Evolutionary conservation across 768 basidiomycete genomes (phyloP), one percentile per base, ranked within the genome.

Genomic region (Exsudoporus frostii): DNA sequence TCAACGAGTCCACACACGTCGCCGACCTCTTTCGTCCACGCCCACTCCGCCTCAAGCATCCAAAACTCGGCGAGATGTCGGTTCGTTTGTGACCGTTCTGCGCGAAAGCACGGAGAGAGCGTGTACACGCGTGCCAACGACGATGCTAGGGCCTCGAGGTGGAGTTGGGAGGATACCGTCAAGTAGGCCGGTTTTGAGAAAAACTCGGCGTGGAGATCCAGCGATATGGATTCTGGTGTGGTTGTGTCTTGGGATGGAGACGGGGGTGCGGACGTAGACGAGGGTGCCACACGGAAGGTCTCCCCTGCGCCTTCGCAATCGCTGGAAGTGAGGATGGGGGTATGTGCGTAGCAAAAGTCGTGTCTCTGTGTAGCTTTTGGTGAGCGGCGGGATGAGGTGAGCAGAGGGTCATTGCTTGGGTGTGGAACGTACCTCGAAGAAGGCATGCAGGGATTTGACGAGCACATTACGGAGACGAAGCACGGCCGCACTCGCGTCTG

Each of bases 21-120:
- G 3, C 74, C 72, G 5, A 87, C 66, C 8, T 67, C 66, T 22
- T 61, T 59, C 20, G 75, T 72, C 64, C 84, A 88, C 0, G 84
- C 84, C 80, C 92, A 86, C 66, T 99, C 97, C 0, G 91, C 95
- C 72, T 99, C 97, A 49, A 98, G 82, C 97, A 99, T 99, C 90
- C 92, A 98, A 70, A 99, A 99, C 69, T 99, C 97, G 46, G 92
- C 85, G 13, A 99, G 80, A 66, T 99, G 97, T n/a, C 96, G 79
- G 30, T 83, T 82, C 2, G 96, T 98, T 59, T 86, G 79, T 3
- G 87, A 90, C 6, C 83, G 83, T 66, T 99, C 97, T 20, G 97
- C 96, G 15, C 97, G 88, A 72, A 99, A 99, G 58, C 89, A 88
- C 0, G 97, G 95, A 0, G 90, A 86, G 22, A 99, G 81, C 1